Evolutionary conservation across 1,139 yeast species (phyloP).

Genomic region (Nakaseomyces sp.): DNA sequence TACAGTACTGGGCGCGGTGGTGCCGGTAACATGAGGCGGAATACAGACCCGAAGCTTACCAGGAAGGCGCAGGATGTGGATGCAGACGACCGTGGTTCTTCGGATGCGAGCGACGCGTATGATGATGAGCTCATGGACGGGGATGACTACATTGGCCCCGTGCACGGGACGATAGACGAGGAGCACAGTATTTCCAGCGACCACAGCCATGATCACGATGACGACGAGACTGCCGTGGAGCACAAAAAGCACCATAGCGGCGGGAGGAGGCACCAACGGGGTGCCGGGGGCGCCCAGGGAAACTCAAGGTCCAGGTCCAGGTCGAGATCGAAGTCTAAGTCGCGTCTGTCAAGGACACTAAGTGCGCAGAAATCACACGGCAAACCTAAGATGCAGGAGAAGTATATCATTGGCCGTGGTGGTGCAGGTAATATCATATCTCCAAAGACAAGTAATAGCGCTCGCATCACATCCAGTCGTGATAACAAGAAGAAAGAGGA

Average conservation of each 20-base stretch:
- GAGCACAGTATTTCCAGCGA: neutral
- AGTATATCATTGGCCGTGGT: slow-evolving; percentile 29
- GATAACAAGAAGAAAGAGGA: slow-evolving; percentile 12
- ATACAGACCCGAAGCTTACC: slow-evolving; percentile 52
- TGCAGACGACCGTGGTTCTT: slow-evolving; percentile 29
- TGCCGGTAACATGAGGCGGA: slow-evolving; percentile 65
- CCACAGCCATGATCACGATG: neutral
- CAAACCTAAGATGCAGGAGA: slow-evolving; percentile 30
- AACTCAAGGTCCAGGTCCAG: neutral
- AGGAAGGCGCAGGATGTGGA: slow-evolving; percentile 68
- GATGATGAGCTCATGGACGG: slow-evolving; percentile 16
- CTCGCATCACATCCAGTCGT: neutral
- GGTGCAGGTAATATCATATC: slow-evolving; percentile 37
- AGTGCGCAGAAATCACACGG: slow-evolving; percentile 9
- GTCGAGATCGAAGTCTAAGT: neutral
- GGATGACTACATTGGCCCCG: slow-evolving; percentile 23
- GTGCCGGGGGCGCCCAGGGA: neutral
- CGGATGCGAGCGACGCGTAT: slow-evolving; percentile 10
- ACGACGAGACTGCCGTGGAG: slow-evolving; percentile 4
- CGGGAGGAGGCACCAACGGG: neutral
- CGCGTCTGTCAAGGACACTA: neutral
- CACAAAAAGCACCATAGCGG: neutral
- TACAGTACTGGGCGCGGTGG: slow-evolving; percentile 79
- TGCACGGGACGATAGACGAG: slow-evolving; percentile 3
- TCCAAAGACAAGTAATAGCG: slow-evolving; percentile 27